A percentile compares a stretch with the other conserved stretches of the same genome.
These are phyloP conservation scores for Suillus placidus DNA, from an alignment of 768 basidiomycete genomes.

Conservation along the genomic window DNA sequence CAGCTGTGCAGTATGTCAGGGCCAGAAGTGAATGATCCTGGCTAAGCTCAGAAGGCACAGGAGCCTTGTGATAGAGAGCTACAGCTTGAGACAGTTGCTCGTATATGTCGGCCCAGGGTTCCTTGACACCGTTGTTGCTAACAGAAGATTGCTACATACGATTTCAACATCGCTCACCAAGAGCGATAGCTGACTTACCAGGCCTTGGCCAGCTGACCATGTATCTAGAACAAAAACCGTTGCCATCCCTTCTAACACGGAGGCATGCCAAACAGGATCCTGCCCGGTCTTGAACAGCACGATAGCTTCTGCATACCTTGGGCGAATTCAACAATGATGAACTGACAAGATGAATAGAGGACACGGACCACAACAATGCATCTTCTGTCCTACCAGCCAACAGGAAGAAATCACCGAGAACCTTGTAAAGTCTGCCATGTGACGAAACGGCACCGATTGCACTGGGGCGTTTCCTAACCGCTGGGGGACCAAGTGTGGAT, in stretches of 20 bases:
- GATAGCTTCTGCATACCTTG: conserved; percentile 86
- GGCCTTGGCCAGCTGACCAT: conserved; percentile 76
- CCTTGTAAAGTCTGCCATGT: conserved; percentile 84
- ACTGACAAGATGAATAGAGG: conserved; percentile 10
- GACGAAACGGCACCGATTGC: conserved; percentile 71
- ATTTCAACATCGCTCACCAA: conserved; percentile 16
- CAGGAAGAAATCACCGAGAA: conserved; percentile 86
- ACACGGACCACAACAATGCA: conserved; percentile 71
- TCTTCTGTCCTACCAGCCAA: conserved; percentile 86
- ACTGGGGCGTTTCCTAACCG: conserved; percentile 61
- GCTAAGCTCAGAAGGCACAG: conserved; percentile 53
- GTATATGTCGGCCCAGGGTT: conserved; percentile 75
- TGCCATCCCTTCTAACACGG: conserved; percentile 83
- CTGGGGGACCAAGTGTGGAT: conserved; percentile 48
- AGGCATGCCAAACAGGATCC: conserved; percentile 89
- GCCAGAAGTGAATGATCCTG: conserved; percentile 64
- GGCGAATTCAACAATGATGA: conserved; percentile 20
- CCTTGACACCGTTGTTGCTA: conserved; percentile 45
- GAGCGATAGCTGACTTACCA: conserved; percentile 50
- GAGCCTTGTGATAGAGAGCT: conserved; percentile 60
- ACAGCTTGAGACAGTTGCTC: conserved; percentile 73
- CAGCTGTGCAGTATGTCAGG: conserved; percentile 64
- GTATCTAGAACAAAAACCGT: conserved; percentile 80
- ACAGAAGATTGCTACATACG: conserved; percentile 55
- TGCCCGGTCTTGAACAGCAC: conserved; percentile 71